Conservation (phyloP, 139 green algal genomes). For the Chlamydomonas eustigma region DNA sequence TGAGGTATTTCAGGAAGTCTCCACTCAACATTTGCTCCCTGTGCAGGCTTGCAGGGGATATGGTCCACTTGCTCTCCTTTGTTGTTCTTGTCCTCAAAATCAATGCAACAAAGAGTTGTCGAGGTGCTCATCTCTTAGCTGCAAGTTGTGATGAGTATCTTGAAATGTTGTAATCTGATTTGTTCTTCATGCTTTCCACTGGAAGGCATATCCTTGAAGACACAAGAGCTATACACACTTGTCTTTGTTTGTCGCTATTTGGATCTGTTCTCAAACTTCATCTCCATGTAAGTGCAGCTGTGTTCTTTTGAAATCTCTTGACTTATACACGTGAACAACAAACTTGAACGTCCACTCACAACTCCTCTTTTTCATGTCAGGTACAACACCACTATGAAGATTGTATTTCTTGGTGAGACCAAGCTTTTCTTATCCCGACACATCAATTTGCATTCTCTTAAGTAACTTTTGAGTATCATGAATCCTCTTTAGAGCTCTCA, state of each 20-base stretch:
- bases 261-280: slow-evolving; percentile 90
- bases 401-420: slow-evolving; percentile 91
- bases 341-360: too few species aligned
- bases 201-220: slow-evolving; percentile 97
- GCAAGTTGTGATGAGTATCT: neutral
- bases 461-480: too few species aligned
- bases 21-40: neutral
- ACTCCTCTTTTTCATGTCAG: too few species aligned
- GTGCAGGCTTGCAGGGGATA: slow-evolving; percentile 82
- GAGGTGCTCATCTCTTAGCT: slow-evolving; percentile 54
- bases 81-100: slow-evolving; percentile 97
- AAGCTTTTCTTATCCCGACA: too few species aligned
- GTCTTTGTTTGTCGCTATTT: slow-evolving; percentile 97
- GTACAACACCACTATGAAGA: slow-evolving; percentile 99
- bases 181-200: too few species aligned
- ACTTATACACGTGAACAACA: too few species aligned
- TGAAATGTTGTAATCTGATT: neutral
- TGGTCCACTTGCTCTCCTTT: slow-evolving; percentile 92
- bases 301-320: too few species aligned
- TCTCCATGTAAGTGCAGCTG: slow-evolving; percentile 72
- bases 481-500: too few species aligned
- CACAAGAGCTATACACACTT: slow-evolving; percentile 94
- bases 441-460: too few species aligned
- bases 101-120: slow-evolving; percentile 82
- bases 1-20: neutral